Evolutionary conservation across 257 asterid species (phyloP).

Genomic region (Haberlea rhodopensis): DNA sequence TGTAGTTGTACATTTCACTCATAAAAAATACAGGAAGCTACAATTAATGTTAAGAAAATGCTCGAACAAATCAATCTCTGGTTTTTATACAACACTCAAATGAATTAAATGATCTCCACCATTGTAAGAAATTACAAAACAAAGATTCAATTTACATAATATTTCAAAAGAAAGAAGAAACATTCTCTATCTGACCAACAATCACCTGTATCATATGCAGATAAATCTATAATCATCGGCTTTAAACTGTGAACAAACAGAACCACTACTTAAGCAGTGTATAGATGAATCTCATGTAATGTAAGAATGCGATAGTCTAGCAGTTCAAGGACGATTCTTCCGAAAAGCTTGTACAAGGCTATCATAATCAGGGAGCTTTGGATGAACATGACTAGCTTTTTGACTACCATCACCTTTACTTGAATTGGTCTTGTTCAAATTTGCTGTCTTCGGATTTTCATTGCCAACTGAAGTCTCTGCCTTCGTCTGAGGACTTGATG

Average conservation of each 20-base stretch:
- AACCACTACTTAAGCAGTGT: not conserved
- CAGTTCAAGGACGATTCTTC: constrained; percentile 35
- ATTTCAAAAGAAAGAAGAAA: not conserved
- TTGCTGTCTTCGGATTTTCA: constrained; percentile 32
- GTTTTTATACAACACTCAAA: too few relatives aligned
- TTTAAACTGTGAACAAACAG: constrained; percentile 19
- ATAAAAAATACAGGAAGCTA: too few relatives aligned
- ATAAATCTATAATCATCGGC: not conserved
- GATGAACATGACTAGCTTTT: constrained; percentile 85
- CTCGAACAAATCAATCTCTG: too few relatives aligned
- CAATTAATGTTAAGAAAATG: too few relatives aligned
- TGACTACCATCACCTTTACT: constrained; percentile 39
- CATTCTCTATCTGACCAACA: not conserved
- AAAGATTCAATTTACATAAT: too few relatives aligned
- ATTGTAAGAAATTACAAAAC: too few relatives aligned
- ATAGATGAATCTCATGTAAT: constrained; percentile 16
- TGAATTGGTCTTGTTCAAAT: constrained; percentile 27
- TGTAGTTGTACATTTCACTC: too few relatives aligned
- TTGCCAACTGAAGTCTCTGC: constrained; percentile 22
- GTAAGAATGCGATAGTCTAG: not conserved
- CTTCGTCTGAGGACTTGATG: constrained; percentile 29
- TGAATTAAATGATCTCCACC: too few relatives aligned
- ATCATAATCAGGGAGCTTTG: constrained; percentile 89
- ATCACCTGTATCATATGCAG: not conserved
- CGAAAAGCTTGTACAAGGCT: constrained; percentile 51